Evolutionary conservation across 805 yeast genomes (phyloP).

Genomic region (Cyberlindnera mrakii): DNA sequence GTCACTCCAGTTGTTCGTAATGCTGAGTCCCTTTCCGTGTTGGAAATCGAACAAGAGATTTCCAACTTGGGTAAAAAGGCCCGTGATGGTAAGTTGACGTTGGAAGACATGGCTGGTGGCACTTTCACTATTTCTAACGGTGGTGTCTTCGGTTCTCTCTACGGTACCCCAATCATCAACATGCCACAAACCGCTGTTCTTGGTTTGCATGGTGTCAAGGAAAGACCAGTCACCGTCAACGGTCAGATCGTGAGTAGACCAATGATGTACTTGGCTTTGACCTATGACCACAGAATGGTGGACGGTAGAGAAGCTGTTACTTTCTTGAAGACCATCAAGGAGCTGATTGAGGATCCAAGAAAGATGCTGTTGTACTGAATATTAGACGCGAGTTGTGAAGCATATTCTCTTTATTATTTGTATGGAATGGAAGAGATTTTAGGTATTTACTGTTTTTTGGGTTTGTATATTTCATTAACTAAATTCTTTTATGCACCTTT

Average conservation of each 20-base stretch:
- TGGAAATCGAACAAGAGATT: constrained; percentile 89
- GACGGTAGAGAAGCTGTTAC: constrained; percentile 99
- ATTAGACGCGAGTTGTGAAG: background rate
- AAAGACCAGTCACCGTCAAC: constrained; percentile 93
- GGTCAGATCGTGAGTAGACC: constrained; percentile 97
- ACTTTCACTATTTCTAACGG: constrained; percentile 98
- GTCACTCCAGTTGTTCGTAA: constrained; percentile 98
- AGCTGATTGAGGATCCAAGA: constrained; percentile 97
- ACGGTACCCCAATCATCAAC: constrained; percentile 98
- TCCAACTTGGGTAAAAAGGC: constrained; percentile 81
- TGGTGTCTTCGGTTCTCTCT: constrained; percentile 96
- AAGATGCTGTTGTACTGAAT: constrained; percentile 71
- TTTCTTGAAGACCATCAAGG: constrained; percentile 93
- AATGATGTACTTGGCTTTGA: constrained; percentile 98
- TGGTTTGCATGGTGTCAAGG: constrained; percentile 96
- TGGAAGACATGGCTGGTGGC: constrained; percentile 99
- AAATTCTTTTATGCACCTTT: too few relatives aligned
- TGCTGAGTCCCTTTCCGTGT: constrained; percentile 82
- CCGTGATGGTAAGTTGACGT: constrained; percentile 90
- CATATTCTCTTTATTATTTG: background rate
- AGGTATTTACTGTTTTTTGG: background rate
- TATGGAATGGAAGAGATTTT: background rate
- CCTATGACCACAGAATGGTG: constrained; percentile 95
- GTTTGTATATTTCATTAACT: background rate
- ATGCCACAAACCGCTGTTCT: constrained; percentile 97